Base-by-base conservation (phyloP, 352 stramenopile genomes). In the Pythium pyrilobum region DNA sequence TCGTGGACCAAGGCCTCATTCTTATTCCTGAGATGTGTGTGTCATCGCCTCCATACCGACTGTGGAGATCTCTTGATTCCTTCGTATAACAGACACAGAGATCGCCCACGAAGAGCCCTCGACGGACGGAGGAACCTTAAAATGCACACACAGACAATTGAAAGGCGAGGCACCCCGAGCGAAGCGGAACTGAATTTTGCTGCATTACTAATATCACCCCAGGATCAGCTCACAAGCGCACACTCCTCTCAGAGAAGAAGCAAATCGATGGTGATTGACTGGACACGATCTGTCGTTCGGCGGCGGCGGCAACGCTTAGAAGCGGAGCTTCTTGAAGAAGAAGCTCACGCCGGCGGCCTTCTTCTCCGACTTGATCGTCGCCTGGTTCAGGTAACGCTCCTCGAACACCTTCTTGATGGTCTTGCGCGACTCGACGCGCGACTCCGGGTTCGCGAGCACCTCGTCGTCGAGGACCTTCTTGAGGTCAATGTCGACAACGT, bases 261-360 rank as follows among this genome's bases (percentile, higher is more conserved):
- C 40, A 59, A 59, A 58, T 37, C 32, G 32, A 37, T 37, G 37
- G n/a, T n/a, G n/a, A n/a, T n/a, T n/a, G n/a, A 47, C 40, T 5
- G 8, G 23, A 47, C 40, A 8, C 7, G 10, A 18, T 41, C 12
- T 48, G 37, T 32, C 28, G 23, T 4, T 34, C 29, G 38, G 24
- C 18, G 33, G 31, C 27, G 15, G 38, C 23, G 37, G 29, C 33
- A 23, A 47, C 43, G 53, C 77, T 98, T 98, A 99, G 85, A 99
- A 99, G 74, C 92, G 85, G 71, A 99, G 93, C 83, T 98, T 98
- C 76, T 98, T 96, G 93, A 98, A 99, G 80, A 99, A 99, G 83
- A 98, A 99, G 78, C 77, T 95, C 59, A 96, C 96, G 69, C 96
- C 96, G 59, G 89, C 85, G 69, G 96, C 95, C 87, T 99, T 99